Evolutionary conservation across 805 yeast genomes (phyloP).

Genomic region (Pichia kluyveri): DNA sequence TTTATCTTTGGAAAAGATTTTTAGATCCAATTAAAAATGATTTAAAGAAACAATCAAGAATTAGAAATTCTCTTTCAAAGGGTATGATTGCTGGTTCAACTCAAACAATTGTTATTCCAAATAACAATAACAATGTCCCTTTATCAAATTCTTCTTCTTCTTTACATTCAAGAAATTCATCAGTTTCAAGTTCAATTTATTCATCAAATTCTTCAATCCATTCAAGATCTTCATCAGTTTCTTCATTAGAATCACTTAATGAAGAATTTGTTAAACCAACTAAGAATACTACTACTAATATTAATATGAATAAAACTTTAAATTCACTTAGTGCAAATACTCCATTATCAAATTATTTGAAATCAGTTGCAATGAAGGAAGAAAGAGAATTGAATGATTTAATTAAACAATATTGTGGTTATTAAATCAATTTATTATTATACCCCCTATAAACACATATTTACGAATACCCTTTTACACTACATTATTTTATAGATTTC

Average conservation of each 20-base stretch:
- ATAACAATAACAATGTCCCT: constrained; percentile 1
- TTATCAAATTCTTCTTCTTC: neutral
- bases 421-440: neutral
- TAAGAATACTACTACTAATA: neutral
- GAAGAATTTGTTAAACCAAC: neutral
- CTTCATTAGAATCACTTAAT: constrained; percentile 10
- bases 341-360: constrained; percentile 20
- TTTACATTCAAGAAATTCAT: constrained; percentile 8
- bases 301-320: constrained; percentile 3
- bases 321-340: constrained; percentile 13
- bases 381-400: constrained; percentile 25
- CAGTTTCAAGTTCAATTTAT: constrained; percentile 6
- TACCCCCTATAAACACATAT: no score
- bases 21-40: constrained; percentile 41
- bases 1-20: constrained; percentile 33
- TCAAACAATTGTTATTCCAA: constrained; percentile 19
- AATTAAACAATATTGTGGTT: constrained; percentile 27
- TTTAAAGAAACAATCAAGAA: constrained; percentile 23
- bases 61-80: constrained; percentile 21
- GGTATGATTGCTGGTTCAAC: constrained; percentile 24
- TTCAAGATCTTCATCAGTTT: constrained; percentile 25
- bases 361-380: constrained; percentile 26
- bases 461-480: no score
- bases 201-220: constrained; percentile 18
- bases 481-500: neutral